Evolutionary conservation across 176 grass and related monocot species (phyloP).

Genomic region (Rhynchospora tenuis): DNA sequence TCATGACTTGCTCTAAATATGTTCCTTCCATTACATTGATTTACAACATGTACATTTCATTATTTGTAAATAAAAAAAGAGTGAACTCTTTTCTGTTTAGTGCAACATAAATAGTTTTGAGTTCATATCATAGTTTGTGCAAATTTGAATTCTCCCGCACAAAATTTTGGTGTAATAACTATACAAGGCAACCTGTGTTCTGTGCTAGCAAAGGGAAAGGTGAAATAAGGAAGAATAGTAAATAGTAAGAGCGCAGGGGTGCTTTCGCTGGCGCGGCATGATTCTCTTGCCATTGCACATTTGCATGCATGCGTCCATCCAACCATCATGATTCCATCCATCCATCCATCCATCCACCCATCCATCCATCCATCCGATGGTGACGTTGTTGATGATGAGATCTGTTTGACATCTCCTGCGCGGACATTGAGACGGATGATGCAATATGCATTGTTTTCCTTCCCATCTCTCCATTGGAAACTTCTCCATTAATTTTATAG

Average conservation of each 20-base stretch:
- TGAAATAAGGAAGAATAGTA: constrained; percentile 6
- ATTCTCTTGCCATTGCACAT: constrained; percentile 23
- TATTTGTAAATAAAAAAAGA: no score
- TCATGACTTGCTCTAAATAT: neutral
- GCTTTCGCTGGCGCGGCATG: constrained; percentile 19
- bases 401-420: constrained; percentile 5
- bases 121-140: no score
- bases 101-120: no score
- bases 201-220: neutral
- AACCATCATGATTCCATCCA: constrained; percentile 21
- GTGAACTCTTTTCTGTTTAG: no score
- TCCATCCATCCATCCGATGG: constrained; percentile 22
- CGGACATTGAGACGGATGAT: neutral
- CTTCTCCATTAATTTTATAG: neutral
- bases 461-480: neutral
- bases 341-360: constrained; percentile 10
- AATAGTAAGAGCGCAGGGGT: constrained; percentile 16
- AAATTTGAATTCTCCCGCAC: neutral
- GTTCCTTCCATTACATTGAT: neutral
- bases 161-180: neutral
- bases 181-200: neutral
- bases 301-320: constrained; percentile 31
- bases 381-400: constrained; percentile 23
- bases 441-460: neutral
- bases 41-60: neutral